Percentiles rank a stretch among this genome's conserved stretches.
phyloP scores from a whole-genome alignment of 1,284 basidiomycete species.

The Cutaneotrichosporon sp. region DNA sequence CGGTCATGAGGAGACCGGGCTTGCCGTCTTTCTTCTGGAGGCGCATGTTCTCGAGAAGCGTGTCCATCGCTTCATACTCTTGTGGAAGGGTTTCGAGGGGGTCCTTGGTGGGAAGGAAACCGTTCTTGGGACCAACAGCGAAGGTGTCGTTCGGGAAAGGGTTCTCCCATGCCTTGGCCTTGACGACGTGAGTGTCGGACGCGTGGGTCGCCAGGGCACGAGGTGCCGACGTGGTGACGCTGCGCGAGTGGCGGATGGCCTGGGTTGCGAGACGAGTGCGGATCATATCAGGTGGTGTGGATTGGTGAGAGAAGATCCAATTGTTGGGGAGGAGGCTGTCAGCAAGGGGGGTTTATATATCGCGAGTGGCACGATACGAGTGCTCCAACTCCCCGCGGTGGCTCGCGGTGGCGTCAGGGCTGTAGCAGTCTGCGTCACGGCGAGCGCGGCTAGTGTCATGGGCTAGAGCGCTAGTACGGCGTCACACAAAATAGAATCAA shows the following conservation, averaged over 20 bases:
- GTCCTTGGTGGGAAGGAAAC: constrained; percentile 25
- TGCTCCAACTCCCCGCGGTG: not conserved
- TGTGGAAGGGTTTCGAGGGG: constrained; percentile 20
- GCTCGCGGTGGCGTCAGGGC: not conserved
- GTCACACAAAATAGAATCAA: not conserved
- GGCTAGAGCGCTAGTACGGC: not conserved
- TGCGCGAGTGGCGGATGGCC: constrained; percentile 2
- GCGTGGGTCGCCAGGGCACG: constrained; percentile 13
- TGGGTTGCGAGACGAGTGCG: constrained; percentile 1
- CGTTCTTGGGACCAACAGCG: constrained; percentile 21
- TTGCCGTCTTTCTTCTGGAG: constrained; percentile 20
- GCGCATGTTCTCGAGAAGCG: constrained; percentile 25
- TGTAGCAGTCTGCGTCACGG: not conserved
- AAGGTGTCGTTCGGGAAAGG: constrained; percentile 24
- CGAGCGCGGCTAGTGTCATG: constrained; percentile 9
- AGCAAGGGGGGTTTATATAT: not conserved
- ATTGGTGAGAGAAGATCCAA: not conserved
- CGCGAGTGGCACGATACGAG: not conserved
- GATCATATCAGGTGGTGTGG: not conserved
- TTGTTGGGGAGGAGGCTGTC: not conserved
- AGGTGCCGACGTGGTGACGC: not conserved
- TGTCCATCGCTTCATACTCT: constrained; percentile 27
- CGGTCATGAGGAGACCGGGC: constrained; percentile 20
- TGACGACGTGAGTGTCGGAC: not conserved
- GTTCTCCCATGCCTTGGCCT: constrained; percentile 19